A percentile compares a stretch with the other conserved stretches of the same genome.
Evolutionary conservation across 2,329 filamentous ascomycete genomes (phyloP).

Genomic region (Pseudomassariella vexata): DNA sequence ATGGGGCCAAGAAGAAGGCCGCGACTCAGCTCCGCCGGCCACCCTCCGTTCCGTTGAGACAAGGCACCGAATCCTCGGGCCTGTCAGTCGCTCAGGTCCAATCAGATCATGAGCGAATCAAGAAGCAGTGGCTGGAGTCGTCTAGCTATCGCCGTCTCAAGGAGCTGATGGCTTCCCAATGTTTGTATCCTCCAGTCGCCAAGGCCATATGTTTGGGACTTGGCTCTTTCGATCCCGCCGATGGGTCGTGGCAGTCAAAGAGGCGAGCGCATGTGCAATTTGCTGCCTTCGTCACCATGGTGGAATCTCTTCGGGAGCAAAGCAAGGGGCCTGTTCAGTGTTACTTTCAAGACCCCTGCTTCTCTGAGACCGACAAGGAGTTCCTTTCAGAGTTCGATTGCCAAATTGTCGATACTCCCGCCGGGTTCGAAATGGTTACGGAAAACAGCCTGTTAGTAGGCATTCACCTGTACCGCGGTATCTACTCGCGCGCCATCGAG

Average conservation of each 20-base stretch:
- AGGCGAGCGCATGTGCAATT: constrained; percentile 46
- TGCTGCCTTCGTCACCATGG: constrained; percentile 43
- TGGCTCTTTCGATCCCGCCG: constrained; percentile 47
- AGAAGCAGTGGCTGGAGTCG: constrained; percentile 19
- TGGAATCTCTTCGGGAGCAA: constrained; percentile 30
- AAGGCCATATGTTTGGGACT: constrained; percentile 49
- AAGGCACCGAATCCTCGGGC: constrained; percentile 6
- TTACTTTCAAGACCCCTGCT: constrained; percentile 50
- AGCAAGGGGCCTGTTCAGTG: constrained; percentile 30
- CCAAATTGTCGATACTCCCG: constrained; percentile 42
- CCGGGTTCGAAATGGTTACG: constrained; percentile 44
- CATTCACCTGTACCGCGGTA: constrained; percentile 51
- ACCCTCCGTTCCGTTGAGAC: neutral
- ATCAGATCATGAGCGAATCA: constrained; percentile 15
- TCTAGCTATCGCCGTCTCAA: constrained; percentile 26
- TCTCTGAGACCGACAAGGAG: constrained; percentile 38
- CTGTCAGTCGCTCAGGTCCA: constrained; percentile 17
- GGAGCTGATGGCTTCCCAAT: constrained; percentile 23
- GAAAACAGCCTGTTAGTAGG: constrained; percentile 51
- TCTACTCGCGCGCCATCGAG: constrained; percentile 46
- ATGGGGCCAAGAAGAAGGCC: constrained; percentile 1
- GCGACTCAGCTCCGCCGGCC: constrained; percentile 6
- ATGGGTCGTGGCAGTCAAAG: constrained; percentile 38
- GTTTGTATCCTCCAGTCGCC: constrained; percentile 18
- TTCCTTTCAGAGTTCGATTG: constrained; percentile 54